These are phyloP conservation scores for Beauveria rudraprayagi DNA, from an alignment of 2,329 filamentous ascomycete species.

Conservation along the genomic window DNA sequence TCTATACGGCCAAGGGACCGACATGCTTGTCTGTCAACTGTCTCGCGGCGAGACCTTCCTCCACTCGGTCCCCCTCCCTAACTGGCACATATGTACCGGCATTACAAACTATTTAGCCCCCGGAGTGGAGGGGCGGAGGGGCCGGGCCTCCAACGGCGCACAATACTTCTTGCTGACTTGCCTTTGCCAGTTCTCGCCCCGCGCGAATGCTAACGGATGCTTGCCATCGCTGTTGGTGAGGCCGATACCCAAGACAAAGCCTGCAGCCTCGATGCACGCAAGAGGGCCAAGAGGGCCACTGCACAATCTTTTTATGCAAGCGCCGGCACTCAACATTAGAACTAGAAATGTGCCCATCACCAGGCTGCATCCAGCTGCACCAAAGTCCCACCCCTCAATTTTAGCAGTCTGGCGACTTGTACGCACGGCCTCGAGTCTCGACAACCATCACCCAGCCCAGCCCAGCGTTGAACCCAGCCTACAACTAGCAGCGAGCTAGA, in stretches of 20 bases:
- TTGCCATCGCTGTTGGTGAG: constrained; percentile 1
- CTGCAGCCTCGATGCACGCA: constrained; percentile 6
- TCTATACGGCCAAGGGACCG: not conserved
- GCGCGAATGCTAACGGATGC: too few species aligned
- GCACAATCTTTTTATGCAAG: not conserved
- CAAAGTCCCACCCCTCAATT: not conserved
- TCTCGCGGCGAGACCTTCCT: not conserved
- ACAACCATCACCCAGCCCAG: not conserved
- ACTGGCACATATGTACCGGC: not conserved
- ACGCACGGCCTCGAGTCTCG: not conserved
- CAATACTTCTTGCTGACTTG: not conserved
- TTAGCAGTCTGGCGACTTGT: not conserved
- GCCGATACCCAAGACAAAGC: not conserved
- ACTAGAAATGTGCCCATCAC: not conserved
- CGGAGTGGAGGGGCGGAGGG: not conserved
- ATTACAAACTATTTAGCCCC: not conserved
- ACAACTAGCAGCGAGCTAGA: not conserved
- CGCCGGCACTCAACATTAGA: not conserved
- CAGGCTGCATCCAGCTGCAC: not conserved
- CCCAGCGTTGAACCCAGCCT: not conserved
- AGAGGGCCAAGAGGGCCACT: not conserved
- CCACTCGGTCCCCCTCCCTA: not conserved
- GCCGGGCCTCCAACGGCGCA: constrained; percentile 7
- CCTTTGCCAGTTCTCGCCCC: not conserved
- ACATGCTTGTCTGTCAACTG: not conserved